Base-by-base conservation (phyloP, 495 filamentous ascomycete genomes). In the Lophiostoma macrostomum region DNA sequence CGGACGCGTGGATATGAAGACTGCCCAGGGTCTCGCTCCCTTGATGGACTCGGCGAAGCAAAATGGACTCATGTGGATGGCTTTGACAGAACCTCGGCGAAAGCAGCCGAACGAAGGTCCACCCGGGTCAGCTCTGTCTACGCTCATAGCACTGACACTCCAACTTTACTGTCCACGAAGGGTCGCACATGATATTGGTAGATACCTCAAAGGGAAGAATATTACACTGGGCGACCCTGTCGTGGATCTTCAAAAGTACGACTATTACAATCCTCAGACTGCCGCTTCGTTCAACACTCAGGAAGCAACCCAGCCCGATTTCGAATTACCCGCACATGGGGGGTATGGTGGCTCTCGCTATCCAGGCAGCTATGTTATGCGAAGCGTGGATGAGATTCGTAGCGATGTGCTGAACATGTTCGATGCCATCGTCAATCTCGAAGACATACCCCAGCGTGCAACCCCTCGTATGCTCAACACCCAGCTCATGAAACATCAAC, bases 331-430 rank as follows among this genome's bases (percentile, higher is more conserved):
- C 18, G 12, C 32, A 27, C 37, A 49, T 1, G 46, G 47, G 19
- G 7, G 20, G 20, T 20, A 32, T 35, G 11, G 34, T 7, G 43
- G 24, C n/a, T n/a, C 12, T 32, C 25, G 27, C 19, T 22, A 5
- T 6, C 29, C 12, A 18, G 42, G 47, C 16, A 75, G 69, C 45
- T 78, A 78, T 54, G 74, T 80, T 48, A 69, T 71, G 31, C 78
- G 88, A 12, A 89, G 86, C 1, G 79, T 80, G 3, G 91, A 97
- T 60, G 90, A 96, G 67, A 82, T 94, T 24, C 84, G 83, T 4
- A 79, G 80, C 60, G 90, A 95, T 22, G 86, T 96, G 11, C 78
- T 88, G 66, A 82, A 80, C 31, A 88, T 97, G 72, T 95, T 98
- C 59, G 88, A 96, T 68, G 82, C 80, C 12, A 78, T 97, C 13